Base-by-base conservation (phyloP, 2,329 filamentous ascomycete genomes). In the Monosporascus sp. region DNA sequence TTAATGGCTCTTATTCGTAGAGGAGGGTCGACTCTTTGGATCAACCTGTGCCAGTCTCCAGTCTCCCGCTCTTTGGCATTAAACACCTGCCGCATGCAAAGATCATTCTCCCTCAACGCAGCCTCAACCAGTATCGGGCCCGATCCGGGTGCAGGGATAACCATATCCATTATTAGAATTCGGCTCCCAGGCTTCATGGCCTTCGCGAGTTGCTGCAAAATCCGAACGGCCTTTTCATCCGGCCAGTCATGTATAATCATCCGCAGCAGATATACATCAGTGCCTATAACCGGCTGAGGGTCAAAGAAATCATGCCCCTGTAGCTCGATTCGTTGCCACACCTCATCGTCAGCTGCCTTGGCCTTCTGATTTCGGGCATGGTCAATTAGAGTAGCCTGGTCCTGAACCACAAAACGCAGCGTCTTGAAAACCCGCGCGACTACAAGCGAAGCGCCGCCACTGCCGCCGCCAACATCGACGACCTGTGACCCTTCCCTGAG, bases 191-290 rank as follows among this genome's bases (percentile, higher is more conserved):
- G 38, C 41, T 43, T 40, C 14, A 55, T 47, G 37, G 48, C 53
- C 2, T 37, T 38, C 2, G 51, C 43, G 31, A 52, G 51, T 37
- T n/a, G 9, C 18, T 24, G n/a, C 8, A 72, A 58, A 20, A 77
- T 76, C n/a, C 57, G 54, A 1, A 59, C 52, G 0, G 67, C 62
- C 14, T 73, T 63, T 2, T 65, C 65, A 26, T 79, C 74, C 0
- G 72, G 67, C 77, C 76, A 80, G 59, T 79, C 75, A 56, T 80
- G 78, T 3, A 81, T 59, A 20, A 80, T 77, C 54, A 70, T 69
- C 28, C 76, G 74, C 56, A 80, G 67, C 41, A 79, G 67, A 58
- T 78, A 80, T 14, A 74, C 65, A 22, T 70, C 65, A 22, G 70
- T 75, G 7, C 57, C 64, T 14, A 59, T 46, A n/a, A 38, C 41